Percentiles rank a stretch among this genome's conserved stretches.
Evolutionary conservation across 495 filamentous ascomycete species (phyloP).

Genomic region (Aspergillus baeticus): DNA sequence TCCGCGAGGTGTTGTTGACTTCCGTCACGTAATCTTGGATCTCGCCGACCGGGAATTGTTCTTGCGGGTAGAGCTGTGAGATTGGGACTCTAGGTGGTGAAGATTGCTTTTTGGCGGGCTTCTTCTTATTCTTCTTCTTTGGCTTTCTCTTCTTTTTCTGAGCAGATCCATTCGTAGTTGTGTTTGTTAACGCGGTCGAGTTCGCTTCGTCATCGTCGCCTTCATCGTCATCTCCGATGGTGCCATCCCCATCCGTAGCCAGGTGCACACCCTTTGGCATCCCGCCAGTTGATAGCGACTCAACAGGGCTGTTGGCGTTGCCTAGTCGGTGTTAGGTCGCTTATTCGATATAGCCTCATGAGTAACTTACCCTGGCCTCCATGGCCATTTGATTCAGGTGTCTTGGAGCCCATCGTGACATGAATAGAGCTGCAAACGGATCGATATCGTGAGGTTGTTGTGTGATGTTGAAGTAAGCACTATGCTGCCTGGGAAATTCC

Average conservation of each 20-base stretch:
- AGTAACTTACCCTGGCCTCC: conserved; percentile 10
- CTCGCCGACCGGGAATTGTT: conserved; percentile 54
- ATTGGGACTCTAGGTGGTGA: conserved; percentile 55
- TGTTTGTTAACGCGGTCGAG: conserved; percentile 30
- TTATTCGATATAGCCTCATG: not conserved
- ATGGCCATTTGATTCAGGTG: conserved; percentile 14
- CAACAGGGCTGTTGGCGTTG: conserved; percentile 26
- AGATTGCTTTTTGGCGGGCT: conserved; percentile 43
- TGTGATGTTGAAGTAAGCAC: too few species aligned
- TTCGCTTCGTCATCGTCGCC: conserved; percentile 59
- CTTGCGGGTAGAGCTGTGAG: conserved; percentile 47
- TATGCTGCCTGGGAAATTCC: too few species aligned
- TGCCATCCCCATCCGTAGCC: conserved; percentile 41
- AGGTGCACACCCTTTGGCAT: conserved; percentile 35
- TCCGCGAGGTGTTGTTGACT: conserved; percentile 54
- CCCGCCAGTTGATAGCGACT: conserved; percentile 39
- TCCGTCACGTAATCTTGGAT: conserved; percentile 42
- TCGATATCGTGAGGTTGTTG: too few species aligned
- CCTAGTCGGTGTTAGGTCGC: not conserved
- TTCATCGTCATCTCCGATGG: conserved; percentile 41
- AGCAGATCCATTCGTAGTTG: not conserved
- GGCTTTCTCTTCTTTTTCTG: conserved; percentile 56
- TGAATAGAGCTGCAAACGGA: not conserved
- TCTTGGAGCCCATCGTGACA: conserved; percentile 19
- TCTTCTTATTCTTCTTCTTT: conserved; percentile 49